phyloP scores from a whole-genome alignment of 257 asterid species.

The Ajuga chamaepitys region DNA sequence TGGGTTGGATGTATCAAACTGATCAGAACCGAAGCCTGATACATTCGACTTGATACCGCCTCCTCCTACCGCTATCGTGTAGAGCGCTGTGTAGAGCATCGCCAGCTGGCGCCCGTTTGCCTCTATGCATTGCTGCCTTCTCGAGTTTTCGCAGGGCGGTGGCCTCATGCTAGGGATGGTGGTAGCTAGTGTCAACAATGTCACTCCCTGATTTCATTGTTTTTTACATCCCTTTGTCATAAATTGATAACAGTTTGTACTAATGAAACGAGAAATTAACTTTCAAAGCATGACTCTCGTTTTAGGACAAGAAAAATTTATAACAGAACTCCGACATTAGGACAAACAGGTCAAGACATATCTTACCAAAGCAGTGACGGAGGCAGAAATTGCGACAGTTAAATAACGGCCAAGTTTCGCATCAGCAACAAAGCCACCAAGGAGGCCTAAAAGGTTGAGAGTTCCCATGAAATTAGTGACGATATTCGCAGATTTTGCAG shows the following conservation, averaged over 20 bases:
- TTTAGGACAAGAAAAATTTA: too few species aligned
- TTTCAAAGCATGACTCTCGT: too few species aligned
- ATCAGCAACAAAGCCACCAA: constrained; percentile 85
- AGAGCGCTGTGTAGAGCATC: constrained; percentile 65
- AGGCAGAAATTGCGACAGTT: constrained; percentile 66
- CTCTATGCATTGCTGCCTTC: constrained; percentile 38
- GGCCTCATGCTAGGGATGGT: constrained; percentile 70
- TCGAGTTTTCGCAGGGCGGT: constrained; percentile 45
- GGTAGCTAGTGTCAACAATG: constrained; percentile 59
- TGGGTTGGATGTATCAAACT: constrained; percentile 57
- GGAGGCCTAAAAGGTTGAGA: constrained; percentile 72
- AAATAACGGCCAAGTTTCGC: constrained; percentile 80
- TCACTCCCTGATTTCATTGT: constrained; percentile 46
- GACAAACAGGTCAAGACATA: neutral
- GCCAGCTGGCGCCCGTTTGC: constrained; percentile 53
- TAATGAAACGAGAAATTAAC: too few species aligned
- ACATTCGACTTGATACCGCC: constrained; percentile 90
- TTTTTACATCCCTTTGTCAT: neutral
- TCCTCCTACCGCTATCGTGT: constrained; percentile 75
- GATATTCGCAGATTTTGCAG: constrained; percentile 65
- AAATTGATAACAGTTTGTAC: neutral
- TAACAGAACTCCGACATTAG: too few species aligned
- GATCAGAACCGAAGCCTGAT: constrained; percentile 88
- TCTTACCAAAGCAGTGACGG: constrained; percentile 59
- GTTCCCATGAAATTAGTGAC: constrained; percentile 92